Conservation (phyloP, 495 filamentous ascomycete genomes). For the Penicillium dipodomyicola region DNA sequence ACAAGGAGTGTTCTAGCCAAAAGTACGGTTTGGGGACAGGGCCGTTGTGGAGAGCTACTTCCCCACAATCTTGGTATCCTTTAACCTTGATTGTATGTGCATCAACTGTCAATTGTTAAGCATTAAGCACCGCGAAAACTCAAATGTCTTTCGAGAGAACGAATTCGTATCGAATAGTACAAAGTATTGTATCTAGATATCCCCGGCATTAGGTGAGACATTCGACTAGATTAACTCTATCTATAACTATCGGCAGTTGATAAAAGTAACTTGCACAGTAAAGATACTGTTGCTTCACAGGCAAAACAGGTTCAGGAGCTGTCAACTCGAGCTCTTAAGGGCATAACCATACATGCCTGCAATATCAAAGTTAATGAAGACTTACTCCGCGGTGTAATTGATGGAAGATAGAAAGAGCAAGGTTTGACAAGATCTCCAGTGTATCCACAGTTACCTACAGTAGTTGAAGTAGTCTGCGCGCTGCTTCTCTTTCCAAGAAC, state of each 20-base stretch:
- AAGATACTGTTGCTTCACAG: neutral
- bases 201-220: neutral
- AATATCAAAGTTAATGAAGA: too few species aligned
- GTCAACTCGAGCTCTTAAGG: neutral
- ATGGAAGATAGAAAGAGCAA: neutral
- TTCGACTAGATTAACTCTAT: neutral
- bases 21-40: neutral
- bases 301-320: neutral
- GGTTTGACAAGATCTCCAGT: neutral
- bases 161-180: neutral
- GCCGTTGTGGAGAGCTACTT: slow-evolving; percentile 4
- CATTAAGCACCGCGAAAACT: neutral
- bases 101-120: neutral
- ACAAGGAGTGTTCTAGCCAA: neutral
- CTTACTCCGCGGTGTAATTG: too few species aligned
- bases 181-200: too few species aligned
- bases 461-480: neutral
- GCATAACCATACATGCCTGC: too few species aligned
- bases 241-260: neutral
- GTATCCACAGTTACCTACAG: neutral
- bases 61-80: slow-evolving; percentile 3
- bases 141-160: neutral
- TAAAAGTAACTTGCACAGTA: neutral
- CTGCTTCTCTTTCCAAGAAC: neutral
- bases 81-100: neutral